Evolutionary conservation across 1,284 basidiomycete species (phyloP).

Genomic region (Porphyrellus sp.): DNA sequence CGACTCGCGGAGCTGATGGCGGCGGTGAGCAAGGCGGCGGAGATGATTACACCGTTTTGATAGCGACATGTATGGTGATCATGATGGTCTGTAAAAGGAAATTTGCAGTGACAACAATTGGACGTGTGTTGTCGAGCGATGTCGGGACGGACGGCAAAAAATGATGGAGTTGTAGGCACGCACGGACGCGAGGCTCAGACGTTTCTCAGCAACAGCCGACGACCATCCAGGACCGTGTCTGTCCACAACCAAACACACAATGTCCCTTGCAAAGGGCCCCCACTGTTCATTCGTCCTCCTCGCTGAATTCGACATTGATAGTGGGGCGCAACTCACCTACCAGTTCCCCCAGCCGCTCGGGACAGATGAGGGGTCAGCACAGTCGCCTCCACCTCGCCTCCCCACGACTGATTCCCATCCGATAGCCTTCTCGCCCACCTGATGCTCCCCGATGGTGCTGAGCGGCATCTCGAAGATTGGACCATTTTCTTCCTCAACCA

Average conservation of each 20-base stretch:
- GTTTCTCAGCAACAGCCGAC: slow-evolving; percentile 8
- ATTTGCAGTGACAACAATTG: slow-evolving; percentile 13
- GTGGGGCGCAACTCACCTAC: slow-evolving; percentile 86
- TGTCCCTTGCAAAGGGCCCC: slow-evolving; percentile 45
- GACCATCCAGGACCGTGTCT: neutral
- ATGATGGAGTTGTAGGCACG: slow-evolving; percentile 1
- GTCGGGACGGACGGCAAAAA: slow-evolving; percentile 8
- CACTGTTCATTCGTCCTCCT: slow-evolving; percentile 91
- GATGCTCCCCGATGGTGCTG: slow-evolving; percentile 98
- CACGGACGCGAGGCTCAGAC: no score
- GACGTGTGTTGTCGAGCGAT: slow-evolving; percentile 2
- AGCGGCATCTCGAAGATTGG: slow-evolving; percentile 94
- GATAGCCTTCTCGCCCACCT: slow-evolving; percentile 89
- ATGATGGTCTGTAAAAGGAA: slow-evolving; percentile 29
- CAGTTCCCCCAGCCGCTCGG: slow-evolving; percentile 92
- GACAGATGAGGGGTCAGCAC: slow-evolving; percentile 81
- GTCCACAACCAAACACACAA: slow-evolving; percentile 14
- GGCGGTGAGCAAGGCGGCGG: slow-evolving; percentile 28
- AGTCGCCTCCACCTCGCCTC: neutral
- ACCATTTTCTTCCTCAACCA: slow-evolving; percentile 98
- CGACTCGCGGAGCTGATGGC: slow-evolving; percentile 29
- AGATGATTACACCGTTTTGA: slow-evolving; percentile 23
- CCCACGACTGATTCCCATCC: slow-evolving; percentile 5
- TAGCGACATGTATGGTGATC: neutral
- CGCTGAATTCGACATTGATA: slow-evolving; percentile 94